phyloP scores from a whole-genome alignment of 1,139 yeast genomes.

The Spencermartinsiella ligniputridi region DNA sequence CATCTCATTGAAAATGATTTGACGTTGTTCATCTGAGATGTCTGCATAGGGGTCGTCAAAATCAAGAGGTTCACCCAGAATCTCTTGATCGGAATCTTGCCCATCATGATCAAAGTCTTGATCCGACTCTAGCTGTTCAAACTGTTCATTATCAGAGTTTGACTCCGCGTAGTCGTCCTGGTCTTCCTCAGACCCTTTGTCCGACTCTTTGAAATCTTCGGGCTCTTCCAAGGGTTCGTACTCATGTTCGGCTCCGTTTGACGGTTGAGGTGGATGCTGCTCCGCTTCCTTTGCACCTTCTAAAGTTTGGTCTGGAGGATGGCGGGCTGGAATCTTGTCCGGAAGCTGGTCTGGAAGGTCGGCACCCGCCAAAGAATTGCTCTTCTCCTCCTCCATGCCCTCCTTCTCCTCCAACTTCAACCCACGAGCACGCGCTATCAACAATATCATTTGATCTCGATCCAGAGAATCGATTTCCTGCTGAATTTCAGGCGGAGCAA shows the following conservation, averaged over 20 bases:
- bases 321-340: not conserved
- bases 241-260: constrained; percentile 7
- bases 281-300: not conserved
- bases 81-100: constrained; percentile 18
- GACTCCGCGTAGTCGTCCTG: constrained; percentile 18
- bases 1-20: constrained; percentile 27
- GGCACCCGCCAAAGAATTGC: not conserved
- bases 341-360: not conserved
- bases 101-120: constrained; percentile 15
- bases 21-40: constrained; percentile 12
- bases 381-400: constrained; percentile 8
- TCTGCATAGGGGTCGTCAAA: constrained; percentile 4
- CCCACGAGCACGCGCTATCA: constrained; percentile 48
- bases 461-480: constrained; percentile 33
- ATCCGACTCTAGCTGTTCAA: constrained; percentile 17
- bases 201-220: constrained; percentile 7
- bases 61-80: constrained; percentile 4
- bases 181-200: constrained; percentile 13
- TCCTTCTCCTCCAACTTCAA: constrained; percentile 21
- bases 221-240: constrained; percentile 11
- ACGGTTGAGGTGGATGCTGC: not conserved
- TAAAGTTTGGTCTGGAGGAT: not conserved
- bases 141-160: constrained; percentile 12
- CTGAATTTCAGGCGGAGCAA: constrained; percentile 35
- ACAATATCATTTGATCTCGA: constrained; percentile 33